These are phyloP conservation scores for Macrolepiota dolichaula DNA, from an alignment of 768 basidiomycete species.

Conservation along the genomic window DNA sequence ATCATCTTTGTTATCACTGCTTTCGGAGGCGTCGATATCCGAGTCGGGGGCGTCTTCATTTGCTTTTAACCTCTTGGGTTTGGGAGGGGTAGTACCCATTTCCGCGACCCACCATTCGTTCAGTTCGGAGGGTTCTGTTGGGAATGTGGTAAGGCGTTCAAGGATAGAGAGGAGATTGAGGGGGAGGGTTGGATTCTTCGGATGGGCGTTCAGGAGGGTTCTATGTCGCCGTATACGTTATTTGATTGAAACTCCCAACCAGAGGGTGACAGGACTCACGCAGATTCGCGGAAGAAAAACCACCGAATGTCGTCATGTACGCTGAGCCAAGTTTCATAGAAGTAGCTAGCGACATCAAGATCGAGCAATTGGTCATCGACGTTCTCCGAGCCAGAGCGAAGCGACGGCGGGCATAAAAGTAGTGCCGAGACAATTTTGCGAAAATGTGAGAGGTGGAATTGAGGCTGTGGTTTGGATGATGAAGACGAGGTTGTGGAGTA, in stretches of 20 bases:
- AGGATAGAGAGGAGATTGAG: conserved; percentile 59
- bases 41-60: conserved; percentile 31
- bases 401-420: conserved; percentile 57
- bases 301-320: conserved; percentile 82
- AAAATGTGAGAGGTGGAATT: conserved; percentile 69
- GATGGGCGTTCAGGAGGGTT: conserved; percentile 26
- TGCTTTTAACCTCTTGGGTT: conserved; percentile 38
- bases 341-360: conserved; percentile 57
- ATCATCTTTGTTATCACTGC: conserved; percentile 28
- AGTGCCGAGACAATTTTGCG: conserved; percentile 58
- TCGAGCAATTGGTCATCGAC: conserved; percentile 39
- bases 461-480: conserved; percentile 42
- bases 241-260: not conserved
- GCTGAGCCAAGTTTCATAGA: conserved; percentile 71
- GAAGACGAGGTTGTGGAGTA: conserved; percentile 36
- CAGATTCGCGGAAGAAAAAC: conserved; percentile 83
- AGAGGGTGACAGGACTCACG: conserved; percentile 38
- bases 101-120: conserved; percentile 80
- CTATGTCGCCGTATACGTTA: conserved; percentile 15
- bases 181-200: conserved; percentile 33
- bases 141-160: conserved; percentile 69
- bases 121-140: conserved; percentile 63
- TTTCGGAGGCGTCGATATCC: conserved; percentile 31
- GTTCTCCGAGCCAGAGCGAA: conserved; percentile 21
- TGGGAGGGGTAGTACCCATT: conserved; percentile 54